A percentile compares a stretch with the other conserved stretches of the same genome.
These are phyloP conservation scores for Garcia nutans DNA, from an alignment of 345 rosid genomes.

Conservation along the genomic window DNA sequence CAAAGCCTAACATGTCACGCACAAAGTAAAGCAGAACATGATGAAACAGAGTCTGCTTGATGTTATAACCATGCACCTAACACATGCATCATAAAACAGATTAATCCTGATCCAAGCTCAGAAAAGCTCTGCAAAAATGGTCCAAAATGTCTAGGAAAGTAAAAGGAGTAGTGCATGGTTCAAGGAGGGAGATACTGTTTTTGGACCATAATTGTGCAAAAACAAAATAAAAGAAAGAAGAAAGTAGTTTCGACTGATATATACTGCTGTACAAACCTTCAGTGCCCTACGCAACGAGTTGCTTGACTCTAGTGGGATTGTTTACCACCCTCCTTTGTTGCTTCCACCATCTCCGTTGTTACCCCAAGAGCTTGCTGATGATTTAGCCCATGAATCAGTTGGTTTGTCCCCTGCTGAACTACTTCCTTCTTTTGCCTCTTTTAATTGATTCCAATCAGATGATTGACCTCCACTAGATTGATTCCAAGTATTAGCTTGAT, in stretches of 20 bases:
- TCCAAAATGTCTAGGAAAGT: not conserved
- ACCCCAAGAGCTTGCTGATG: constrained; percentile 35
- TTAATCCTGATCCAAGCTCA: not conserved
- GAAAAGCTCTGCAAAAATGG: not conserved
- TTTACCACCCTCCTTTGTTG: constrained; percentile 40
- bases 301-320: not conserved
- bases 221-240: not conserved
- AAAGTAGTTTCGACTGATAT: not conserved
- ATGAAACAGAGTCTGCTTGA: not conserved
- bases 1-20: not conserved
- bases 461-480: constrained; percentile 25
- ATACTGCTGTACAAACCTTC: constrained; percentile 7
- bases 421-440: constrained; percentile 23
- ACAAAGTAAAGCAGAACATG: not conserved
- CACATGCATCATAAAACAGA: not conserved
- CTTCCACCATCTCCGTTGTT: constrained; percentile 29
- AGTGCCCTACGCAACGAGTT: not conserved
- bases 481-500: constrained; percentile 25
- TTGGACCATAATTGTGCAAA: not conserved
- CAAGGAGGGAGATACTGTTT: not conserved
- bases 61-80: not conserved
- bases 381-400: constrained; percentile 27
- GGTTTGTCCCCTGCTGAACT: constrained; percentile 7
- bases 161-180: not conserved
- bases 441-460: constrained; percentile 22